Base-by-base conservation (phyloP, 2,329 filamentous ascomycete genomes). In the Metarhizium brunneum region DNA sequence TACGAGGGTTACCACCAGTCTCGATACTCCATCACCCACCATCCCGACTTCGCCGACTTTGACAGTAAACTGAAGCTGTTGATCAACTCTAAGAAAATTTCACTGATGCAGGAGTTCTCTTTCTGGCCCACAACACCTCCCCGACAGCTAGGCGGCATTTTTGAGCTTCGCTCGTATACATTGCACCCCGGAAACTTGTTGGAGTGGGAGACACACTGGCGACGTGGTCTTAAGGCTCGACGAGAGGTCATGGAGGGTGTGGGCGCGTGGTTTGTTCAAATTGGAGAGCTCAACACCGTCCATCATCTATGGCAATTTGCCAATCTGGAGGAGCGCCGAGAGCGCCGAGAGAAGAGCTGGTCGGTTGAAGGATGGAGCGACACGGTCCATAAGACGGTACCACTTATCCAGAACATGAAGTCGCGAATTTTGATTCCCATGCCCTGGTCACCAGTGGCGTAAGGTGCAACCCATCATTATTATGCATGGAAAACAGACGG, bases 241-340 rank as follows among this genome's bases (percentile, higher is more conserved):
- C 84, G 91, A 52, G 91, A 97, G 73, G 92, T 97, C 55, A 99
- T 99, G 94, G 94, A 99, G 73, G 94, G 94, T 14, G 92, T 96
- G 0, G 92, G 92, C 36, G 94, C 94, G 6, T 99, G 94, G 94
- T 99, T 99, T 66, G 92, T 96, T 45, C 94, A 99, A 75, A 92
- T 99, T 65, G 94, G 94, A 58, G 92, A 96, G 54, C 79, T 99
- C 60, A 99, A 99, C 76, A 96, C 91, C 0, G 94, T 99, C 38
- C 92, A 99, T 71, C 92, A 97, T 70, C 80, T 99, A 25, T 99
- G 94, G 94, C 94, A 99, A 69, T 99, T 97, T 76, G 92, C 92
- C 63, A 90, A 99, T 71, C 74, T 99, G 58, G 92, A 97, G 73
- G 94, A 97, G 76, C 85, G 94, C 61, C 94, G 95, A 71, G 76